Evolutionary conservation across 2,329 filamentous ascomycete species (phyloP), one percentile per base, ranked within the genome.

Genomic region (Furcasterigmium furcatum): DNA sequence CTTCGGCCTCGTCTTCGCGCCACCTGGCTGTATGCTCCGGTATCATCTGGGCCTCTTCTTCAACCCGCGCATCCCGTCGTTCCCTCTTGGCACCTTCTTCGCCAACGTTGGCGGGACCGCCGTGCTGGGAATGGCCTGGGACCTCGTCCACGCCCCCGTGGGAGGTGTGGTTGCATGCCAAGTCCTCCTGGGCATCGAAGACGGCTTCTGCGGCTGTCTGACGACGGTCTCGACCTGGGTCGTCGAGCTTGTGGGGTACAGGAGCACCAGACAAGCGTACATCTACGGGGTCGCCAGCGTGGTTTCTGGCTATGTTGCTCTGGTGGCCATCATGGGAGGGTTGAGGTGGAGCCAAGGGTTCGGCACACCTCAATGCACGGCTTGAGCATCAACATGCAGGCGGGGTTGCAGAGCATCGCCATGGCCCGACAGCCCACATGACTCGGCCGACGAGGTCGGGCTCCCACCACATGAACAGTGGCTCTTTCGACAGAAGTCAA

Each of bases 41-140:
- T 95, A 88, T 68, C 91, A 90, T 60, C 64, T 79, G 2, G 87
- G 87, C 1, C 60, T 87, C 7, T 64, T 71, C 20, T 76, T 96
- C n/a, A 96, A 96, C 56, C 70, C 77, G 0, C 72, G 80, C 18
- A 54, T 82, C 0, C 64, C 81, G 0, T 68, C 76, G 0, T 96
- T 96, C 54, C 92, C 92, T 0, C 64, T 96, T 0, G 92, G 92
- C 3, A 97, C 92, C 0, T 96, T 96, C 56, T 67, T 71, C 1
- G 89, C 87, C 22, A 97, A 97, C 58, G 72, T 95, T 5, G 62
- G 85, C 13, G 92, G 91, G 5, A 91, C 88, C 0, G 77, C 77
- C 0, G 65, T 96, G 14, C 64, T 95, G 41, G 91, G 81, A 13
- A 84, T 90, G 76, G 79, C 82, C 24, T 95, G 80, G 71, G 87